Evolutionary conservation across 2,329 filamentous ascomycete species (phyloP).

Genomic region (Cadophora luteo-olivacea): DNA sequence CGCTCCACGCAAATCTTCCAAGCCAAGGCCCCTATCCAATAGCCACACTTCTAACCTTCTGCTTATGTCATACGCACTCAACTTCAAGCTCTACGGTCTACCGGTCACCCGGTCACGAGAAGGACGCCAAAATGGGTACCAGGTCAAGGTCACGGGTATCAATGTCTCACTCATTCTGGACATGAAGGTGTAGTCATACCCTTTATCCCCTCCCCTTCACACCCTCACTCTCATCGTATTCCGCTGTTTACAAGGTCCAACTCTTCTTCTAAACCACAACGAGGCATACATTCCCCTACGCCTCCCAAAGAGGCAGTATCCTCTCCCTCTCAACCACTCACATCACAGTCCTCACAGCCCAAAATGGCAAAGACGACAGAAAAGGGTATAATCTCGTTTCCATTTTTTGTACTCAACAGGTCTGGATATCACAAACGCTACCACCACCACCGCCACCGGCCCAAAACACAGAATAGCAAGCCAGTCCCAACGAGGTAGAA

Average conservation of each 20-base stretch:
- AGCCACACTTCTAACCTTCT: not conserved
- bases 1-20: too few relatives aligned
- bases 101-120: not conserved
- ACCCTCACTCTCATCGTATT: too few relatives aligned
- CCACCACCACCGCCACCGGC: not conserved
- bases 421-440: conserved; percentile 2
- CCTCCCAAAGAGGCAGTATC: conserved; percentile 3
- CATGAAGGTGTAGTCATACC: not conserved
- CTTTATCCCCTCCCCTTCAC: too few relatives aligned
- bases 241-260: not conserved
- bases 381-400: not conserved
- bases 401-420: not conserved
- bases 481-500: conserved; percentile 8
- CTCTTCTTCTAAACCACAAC: conserved; percentile 5
- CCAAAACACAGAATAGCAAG: not conserved
- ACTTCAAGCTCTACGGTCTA: not conserved
- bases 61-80: not conserved
- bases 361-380: not conserved
- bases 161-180: conserved; percentile 1
- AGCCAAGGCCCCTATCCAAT: too few relatives aligned
- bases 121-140: not conserved
- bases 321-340: conserved; percentile 1
- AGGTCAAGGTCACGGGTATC: not conserved
- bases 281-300: not conserved
- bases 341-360: not conserved